phyloP scores from a whole-genome alignment of 2,329 filamentous ascomycete genomes.

The Cercospora beticola region DNA sequence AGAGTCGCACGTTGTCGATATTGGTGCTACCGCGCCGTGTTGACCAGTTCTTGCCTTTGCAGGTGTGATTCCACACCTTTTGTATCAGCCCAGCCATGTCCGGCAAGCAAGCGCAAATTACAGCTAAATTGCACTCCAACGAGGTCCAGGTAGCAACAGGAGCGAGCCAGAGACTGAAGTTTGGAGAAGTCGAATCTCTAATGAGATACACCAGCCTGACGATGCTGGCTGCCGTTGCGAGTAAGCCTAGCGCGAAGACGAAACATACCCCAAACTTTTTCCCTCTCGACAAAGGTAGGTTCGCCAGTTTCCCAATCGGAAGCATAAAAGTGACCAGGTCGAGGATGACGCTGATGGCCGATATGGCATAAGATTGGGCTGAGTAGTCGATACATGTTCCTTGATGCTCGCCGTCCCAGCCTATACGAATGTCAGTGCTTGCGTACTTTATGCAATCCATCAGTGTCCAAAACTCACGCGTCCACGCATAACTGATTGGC shows the following conservation, averaged over 20 bases:
- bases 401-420: conserved; percentile 8
- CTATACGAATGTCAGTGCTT: background rate
- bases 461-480: background rate
- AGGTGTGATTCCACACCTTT: conserved; percentile 2
- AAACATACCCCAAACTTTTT: conserved; percentile 15
- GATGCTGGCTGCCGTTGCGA: conserved; percentile 21
- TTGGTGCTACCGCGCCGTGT: background rate
- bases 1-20: conserved; percentile 8
- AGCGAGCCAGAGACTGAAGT: conserved; percentile 18
- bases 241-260: conserved; percentile 20
- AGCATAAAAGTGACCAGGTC: conserved; percentile 12
- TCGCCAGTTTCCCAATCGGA: conserved; percentile 10
- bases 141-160: conserved; percentile 17
- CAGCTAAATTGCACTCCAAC: conserved; percentile 18
- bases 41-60: background rate
- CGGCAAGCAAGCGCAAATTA: conserved; percentile 25
- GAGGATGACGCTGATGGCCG: conserved; percentile 8
- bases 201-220: conserved; percentile 16
- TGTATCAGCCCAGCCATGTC: conserved; percentile 16
- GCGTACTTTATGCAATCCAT: background rate
- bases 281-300: background rate
- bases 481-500: conserved; percentile 11
- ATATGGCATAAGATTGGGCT: conserved; percentile 11
- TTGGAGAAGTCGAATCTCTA: conserved; percentile 1
- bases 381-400: conserved; percentile 9